These are phyloP conservation scores for Linum lewisii DNA, from an alignment of 345 rosid genomes.

Conservation along the genomic window DNA sequence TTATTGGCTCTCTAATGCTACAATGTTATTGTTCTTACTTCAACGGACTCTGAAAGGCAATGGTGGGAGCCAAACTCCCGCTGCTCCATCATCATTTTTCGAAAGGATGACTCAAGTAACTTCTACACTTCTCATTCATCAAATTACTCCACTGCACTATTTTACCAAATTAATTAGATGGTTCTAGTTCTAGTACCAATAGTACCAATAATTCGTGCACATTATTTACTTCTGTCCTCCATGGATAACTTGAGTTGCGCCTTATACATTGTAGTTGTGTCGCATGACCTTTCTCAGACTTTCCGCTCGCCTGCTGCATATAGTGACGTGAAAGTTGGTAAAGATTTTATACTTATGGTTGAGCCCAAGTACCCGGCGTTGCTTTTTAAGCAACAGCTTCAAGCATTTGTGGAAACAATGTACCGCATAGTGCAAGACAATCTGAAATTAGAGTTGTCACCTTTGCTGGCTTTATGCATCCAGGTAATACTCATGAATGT, in stretches of 20 bases:
- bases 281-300: not conserved
- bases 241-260: not conserved
- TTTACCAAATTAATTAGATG: not conserved
- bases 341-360: not conserved
- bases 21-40: conserved; percentile 3
- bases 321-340: conserved; percentile 7
- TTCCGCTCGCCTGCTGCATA: conserved; percentile 4
- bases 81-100: conserved; percentile 8
- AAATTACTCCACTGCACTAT: not conserved
- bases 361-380: conserved; percentile 7
- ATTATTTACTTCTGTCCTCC: too few species aligned
- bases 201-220: too few species aligned
- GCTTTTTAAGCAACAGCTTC: conserved; percentile 10
- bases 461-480: conserved; percentile 4
- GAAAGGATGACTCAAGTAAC: conserved; percentile 8
- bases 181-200: not conserved
- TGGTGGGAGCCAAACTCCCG: not conserved
- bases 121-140: not conserved
- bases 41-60: conserved; percentile 8
- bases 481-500: conserved; percentile 5
- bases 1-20: conserved; percentile 7
- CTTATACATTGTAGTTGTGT: not conserved
- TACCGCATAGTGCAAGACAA: conserved; percentile 8
- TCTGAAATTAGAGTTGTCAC: not conserved
- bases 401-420: conserved; percentile 9